phyloP scores from a whole-genome alignment of 2,329 filamentous ascomycete species.

The Leptoxyphium fumago region DNA sequence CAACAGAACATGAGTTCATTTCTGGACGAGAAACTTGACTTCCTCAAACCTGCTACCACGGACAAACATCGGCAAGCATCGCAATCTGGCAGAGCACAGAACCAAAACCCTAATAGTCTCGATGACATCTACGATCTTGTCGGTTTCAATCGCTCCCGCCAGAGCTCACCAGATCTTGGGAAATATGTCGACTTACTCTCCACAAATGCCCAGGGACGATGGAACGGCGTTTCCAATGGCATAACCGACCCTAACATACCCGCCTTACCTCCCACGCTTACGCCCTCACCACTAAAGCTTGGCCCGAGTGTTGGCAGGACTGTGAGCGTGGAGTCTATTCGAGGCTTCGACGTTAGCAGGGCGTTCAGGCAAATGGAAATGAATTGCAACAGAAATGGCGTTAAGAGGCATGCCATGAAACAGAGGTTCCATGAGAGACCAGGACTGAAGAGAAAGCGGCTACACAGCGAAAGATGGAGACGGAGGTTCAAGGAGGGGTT shows the following conservation, averaged over 20 bases:
- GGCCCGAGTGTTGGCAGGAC: constrained; percentile 26
- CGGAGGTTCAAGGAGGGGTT: constrained; percentile 55
- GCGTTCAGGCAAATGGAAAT: constrained; percentile 32
- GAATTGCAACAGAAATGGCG: constrained; percentile 38
- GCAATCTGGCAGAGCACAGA: constrained; percentile 1
- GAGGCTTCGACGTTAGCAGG: constrained; percentile 31
- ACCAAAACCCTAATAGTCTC: constrained; percentile 2
- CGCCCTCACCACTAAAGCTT: constrained; percentile 14
- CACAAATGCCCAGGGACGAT: background rate
- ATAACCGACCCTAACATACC: background rate
- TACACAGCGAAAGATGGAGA: constrained; percentile 55
- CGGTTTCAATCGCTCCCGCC: background rate
- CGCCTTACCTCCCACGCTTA: constrained; percentile 1
- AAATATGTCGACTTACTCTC: constrained; percentile 5
- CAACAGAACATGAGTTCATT: constrained; percentile 10
- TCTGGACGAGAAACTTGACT: constrained; percentile 17
- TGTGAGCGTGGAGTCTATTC: constrained; percentile 20
- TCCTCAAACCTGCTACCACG: constrained; percentile 5
- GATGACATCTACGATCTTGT: constrained; percentile 4
- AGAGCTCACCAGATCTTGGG: background rate
- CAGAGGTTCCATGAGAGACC: constrained; percentile 63
- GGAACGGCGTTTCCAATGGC: background rate
- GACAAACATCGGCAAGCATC: constrained; percentile 12
- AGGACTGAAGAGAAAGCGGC: constrained; percentile 63
- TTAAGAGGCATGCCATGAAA: constrained; percentile 38